Conservation (phyloP, 2,329 filamentous ascomycete genomes). For the Cryoendolithus antarcticus region DNA sequence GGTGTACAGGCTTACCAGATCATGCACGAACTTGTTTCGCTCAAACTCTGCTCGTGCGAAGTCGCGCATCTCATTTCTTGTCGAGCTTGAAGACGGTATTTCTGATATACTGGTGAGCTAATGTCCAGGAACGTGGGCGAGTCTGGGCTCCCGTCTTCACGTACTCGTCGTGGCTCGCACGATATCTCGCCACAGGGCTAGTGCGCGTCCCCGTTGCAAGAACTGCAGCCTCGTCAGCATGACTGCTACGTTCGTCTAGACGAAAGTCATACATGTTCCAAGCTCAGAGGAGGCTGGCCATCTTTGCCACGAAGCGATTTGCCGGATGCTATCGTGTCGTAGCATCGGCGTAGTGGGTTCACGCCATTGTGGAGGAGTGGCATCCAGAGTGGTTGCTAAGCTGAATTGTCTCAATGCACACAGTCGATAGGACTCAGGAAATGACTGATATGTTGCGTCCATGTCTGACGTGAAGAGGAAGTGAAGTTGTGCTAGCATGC, state of each 20-base stretch:
- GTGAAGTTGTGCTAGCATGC: too few relatives aligned
- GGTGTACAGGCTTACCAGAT: conserved; percentile 28
- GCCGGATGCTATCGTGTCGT: conserved; percentile 20
- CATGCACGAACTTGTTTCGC: conserved; percentile 32
- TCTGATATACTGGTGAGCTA: conserved; percentile 12
- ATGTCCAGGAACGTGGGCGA: neutral
- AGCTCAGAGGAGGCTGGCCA: conserved; percentile 17
- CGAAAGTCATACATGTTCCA: conserved; percentile 22
- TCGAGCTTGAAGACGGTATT: conserved; percentile 22
- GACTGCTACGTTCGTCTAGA: neutral
- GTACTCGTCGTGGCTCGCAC: conserved; percentile 29
- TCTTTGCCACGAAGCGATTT: conserved; percentile 21
- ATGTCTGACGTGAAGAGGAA: too few relatives aligned
- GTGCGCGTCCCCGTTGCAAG: conserved; percentile 34
- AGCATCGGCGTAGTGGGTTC: conserved; percentile 10
- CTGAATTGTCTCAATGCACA: too few relatives aligned
- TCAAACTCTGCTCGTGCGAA: conserved; percentile 39
- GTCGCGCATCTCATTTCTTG: conserved; percentile 32
- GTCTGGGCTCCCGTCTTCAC: neutral
- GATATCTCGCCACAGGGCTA: conserved; percentile 37
- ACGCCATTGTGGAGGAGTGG: conserved; percentile 6
- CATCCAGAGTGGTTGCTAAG: conserved; percentile 1
- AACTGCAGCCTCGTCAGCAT: conserved; percentile 26
- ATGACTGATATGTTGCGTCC: too few relatives aligned
- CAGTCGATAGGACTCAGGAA: too few relatives aligned